Base-by-base conservation (phyloP, 306 rosid species). In the Lablab purpureus region DNA sequence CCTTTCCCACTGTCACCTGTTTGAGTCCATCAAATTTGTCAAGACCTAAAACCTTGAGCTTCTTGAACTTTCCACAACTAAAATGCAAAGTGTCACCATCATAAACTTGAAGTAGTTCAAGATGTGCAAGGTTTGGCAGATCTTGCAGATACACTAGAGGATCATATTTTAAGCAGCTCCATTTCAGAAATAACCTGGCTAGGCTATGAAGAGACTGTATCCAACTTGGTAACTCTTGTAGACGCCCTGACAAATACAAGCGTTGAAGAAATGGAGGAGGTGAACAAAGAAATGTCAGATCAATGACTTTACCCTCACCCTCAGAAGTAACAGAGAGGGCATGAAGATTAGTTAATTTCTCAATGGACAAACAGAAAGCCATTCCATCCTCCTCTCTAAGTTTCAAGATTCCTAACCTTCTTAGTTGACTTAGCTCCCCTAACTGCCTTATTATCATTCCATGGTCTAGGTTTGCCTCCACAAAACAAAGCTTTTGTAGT, bases 11-110 rank as follows among this genome's bases (percentile, higher is more conserved):
- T 14, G 52, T 72, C 51, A 91, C 87, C 25, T 51, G 27, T 67
- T 47, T 55, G 55, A 91, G 91, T 51, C 81, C 87, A 74, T 86
- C 88, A 82, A 88, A 77, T 45, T 80, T 85, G 73, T 89, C 92
- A 22, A 91, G 89, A 14, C 89, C 88, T 52, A 91, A 67, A 73
- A 91, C 59, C 85, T 84, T 85, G 15, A 91, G 93, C 87, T 85
- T 91, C 69, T 81, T 85, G 67, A 91, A 91, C 36, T 87, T 87
- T 10, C 83, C 84, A 25, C 86, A 32, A 21, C 75, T 80, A 51
- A 91, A 91, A 73, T 81, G 85, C 83, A 91, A n/a, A 11, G 73
- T 79, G 66, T 83, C 87, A n/a, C 87, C 86, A 15, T 83, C 86
- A 60, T 72, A 89, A 58, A 56, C 90, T 50, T 89, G 87, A 43